Evolutionary conservation across 139 green algal species (phyloP).

Genomic region (Ettlia oleoabundans): DNA sequence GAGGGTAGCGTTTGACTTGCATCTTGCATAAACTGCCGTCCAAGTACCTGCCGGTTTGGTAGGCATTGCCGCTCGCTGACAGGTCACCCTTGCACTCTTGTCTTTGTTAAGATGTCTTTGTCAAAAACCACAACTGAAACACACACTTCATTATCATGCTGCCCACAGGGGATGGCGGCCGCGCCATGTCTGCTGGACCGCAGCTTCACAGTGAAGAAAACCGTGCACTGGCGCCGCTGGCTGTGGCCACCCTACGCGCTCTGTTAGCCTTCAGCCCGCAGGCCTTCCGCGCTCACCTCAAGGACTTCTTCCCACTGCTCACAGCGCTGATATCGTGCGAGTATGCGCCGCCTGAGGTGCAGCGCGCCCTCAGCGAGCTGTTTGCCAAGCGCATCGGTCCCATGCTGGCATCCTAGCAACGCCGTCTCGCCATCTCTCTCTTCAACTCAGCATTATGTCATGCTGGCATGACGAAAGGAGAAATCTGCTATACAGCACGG

Average conservation of each 20-base stretch:
- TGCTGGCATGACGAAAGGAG: no score
- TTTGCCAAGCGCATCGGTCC: conserved; percentile 77
- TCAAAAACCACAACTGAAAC: not conserved
- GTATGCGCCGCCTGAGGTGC: conserved; percentile 86
- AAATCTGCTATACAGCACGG: no score
- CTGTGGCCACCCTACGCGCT: conserved; percentile 72
- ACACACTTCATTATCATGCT: not conserved
- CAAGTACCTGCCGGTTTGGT: no score
- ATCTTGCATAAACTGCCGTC: no score
- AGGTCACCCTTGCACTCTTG: no score
- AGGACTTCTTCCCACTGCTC: conserved; percentile 89
- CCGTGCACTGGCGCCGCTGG: conserved; percentile 69
- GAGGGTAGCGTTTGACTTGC: no score
- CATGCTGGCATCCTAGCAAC: conserved; percentile 54
- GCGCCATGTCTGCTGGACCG: not conserved
- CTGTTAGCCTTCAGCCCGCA: conserved; percentile 66
- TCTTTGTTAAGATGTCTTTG: no score
- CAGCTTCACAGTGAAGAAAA: conserved; percentile 63
- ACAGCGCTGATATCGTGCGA: conserved; percentile 83
- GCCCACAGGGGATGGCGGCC: not conserved
- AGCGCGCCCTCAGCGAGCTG: conserved; percentile 81
- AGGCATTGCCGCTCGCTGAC: no score
- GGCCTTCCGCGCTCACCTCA: conserved; percentile 76
- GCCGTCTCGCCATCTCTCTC: no score
- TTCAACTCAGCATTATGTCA: no score